Percentiles rank a stretch among this genome's conserved stretches.
phyloP scores from a whole-genome alignment of 257 asterid genomes.

The Plantago ovata region DNA sequence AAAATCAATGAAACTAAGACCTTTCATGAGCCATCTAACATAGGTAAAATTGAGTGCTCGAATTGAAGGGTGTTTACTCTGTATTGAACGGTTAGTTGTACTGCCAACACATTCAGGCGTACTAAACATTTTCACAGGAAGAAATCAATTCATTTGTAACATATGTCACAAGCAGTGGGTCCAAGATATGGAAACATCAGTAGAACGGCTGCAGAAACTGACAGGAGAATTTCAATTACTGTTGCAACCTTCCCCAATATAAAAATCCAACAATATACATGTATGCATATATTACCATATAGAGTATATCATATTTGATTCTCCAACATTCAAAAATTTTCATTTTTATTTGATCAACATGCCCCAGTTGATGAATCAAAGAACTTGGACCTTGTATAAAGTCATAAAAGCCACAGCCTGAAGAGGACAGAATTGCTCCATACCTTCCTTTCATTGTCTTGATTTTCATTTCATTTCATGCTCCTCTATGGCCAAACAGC shows the following conservation, averaged over 20 bases:
- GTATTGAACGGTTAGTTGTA: slow-evolving; percentile 4
- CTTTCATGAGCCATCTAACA: neutral
- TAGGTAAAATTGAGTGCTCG: neutral
- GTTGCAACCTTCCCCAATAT: slow-evolving; percentile 23
- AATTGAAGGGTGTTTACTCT: neutral
- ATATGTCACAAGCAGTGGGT: slow-evolving; percentile 29
- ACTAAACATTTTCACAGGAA: slow-evolving; percentile 6
- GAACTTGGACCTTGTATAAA: slow-evolving; percentile 45
- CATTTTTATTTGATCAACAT: slow-evolving; percentile 28
- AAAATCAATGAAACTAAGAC: neutral
- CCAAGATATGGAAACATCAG: slow-evolving; percentile 33
- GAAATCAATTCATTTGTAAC: slow-evolving; percentile 17
- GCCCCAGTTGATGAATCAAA: slow-evolving; percentile 40
- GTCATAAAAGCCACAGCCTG: slow-evolving; percentile 30
- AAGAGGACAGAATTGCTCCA: slow-evolving; percentile 46
- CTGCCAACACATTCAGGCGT: slow-evolving; percentile 24
- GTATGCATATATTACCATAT: slow-evolving; percentile 1
- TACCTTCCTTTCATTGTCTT: slow-evolving; percentile 43
- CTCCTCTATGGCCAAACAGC: slow-evolving; percentile 35
- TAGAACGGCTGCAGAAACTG: slow-evolving; percentile 38
- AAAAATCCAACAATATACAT: neutral
- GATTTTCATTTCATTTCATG: slow-evolving; percentile 38
- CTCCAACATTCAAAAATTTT: slow-evolving; percentile 28
- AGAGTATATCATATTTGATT: slow-evolving; percentile 15
- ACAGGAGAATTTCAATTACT: slow-evolving; percentile 33